Base-by-base conservation (phyloP, 106 monocot genomes). In the Narthecium ossifragum region DNA sequence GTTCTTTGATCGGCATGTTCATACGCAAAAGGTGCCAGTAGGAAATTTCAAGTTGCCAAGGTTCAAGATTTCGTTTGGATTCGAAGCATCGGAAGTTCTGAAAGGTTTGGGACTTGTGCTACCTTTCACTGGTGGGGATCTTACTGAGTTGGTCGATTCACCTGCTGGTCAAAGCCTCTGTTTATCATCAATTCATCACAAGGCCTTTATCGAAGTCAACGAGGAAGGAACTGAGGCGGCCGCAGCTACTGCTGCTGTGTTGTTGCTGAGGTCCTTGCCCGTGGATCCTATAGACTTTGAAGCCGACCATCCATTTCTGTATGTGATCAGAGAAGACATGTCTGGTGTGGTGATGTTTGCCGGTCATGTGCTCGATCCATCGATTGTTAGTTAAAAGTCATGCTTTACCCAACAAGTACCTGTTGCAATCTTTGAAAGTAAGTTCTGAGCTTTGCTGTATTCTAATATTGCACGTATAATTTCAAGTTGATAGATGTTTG, bases 191-290 rank as follows among this genome's bases (percentile, higher is more conserved):
- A 66, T 92, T 50, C 68, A 65, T 23, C 86, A 92, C 57, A 86
- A 86, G 55, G 65, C 86, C 2, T 77, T 86, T 74, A 37, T 92
- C 18, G 86, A 80, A 53, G 79, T 92, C 21, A 85, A 82, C 23
- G 92, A 92, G 74, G 86, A 83, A 77, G 92, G 86, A 67, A 86
- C 83, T 17, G 92, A 92, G 58, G 92, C 86, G 11, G 75, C 85
- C 32, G 78, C 71, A 57, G 79, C 91, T 61, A 49, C 75, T 53
- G 84, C 78, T 37, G 90, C 72, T 34, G 74, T 78, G 37, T 60
- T 81, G 25, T 21, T 13, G 30, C 11, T 73, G 2, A 73, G 64
- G 43, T 59, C 66, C 13, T 18, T 71, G 3, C 48, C 41, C 0
- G 0, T 37, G 23, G 12, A 32, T 6, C 70, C 82, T 6, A 1